Evolutionary conservation across 352 stramenopile genomes (phyloP).

Genomic region (Phytopythium mirpurense): DNA sequence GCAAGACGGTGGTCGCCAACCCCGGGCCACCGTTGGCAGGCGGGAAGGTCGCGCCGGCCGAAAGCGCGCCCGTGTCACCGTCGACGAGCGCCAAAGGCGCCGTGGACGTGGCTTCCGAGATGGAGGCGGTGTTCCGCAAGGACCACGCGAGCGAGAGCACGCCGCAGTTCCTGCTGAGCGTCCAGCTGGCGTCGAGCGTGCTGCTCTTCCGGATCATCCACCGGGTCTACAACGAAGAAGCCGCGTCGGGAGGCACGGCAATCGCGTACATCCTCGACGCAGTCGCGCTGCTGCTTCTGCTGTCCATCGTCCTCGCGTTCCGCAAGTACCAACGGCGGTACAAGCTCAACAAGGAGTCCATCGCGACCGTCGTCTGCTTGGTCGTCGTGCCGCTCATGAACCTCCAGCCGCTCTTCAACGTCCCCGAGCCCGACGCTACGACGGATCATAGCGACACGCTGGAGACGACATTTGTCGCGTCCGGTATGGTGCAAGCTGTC

Average conservation of each 20-base stretch:
- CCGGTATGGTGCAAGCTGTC: conserved; percentile 47
- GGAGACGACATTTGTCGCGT: conserved; percentile 29
- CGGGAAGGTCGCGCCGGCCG: neutral
- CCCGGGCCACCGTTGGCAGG: neutral
- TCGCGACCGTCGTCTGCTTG: conserved; percentile 20
- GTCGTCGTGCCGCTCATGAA: conserved; percentile 35
- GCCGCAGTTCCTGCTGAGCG: conserved; percentile 39
- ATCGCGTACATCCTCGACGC: conserved; percentile 36
- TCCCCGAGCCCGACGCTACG: neutral
- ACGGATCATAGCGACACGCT: conserved; percentile 5
- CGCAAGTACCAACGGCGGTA: conserved; percentile 25
- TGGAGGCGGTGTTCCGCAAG: conserved; percentile 45
- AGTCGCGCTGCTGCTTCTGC: conserved; percentile 14
- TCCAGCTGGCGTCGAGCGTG: conserved; percentile 28
- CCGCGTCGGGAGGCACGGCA: conserved; percentile 11
- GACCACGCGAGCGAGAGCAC: conserved; percentile 48
- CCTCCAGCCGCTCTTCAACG: conserved; percentile 31
- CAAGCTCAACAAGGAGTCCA: conserved; percentile 28
- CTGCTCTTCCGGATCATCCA: conserved; percentile 33
- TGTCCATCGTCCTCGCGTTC: conserved; percentile 24
- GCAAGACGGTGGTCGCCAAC: conserved; percentile 12
- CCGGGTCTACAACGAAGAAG: conserved; percentile 31
- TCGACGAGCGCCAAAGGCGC: conserved; percentile 30
- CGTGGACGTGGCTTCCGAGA: conserved; percentile 36
- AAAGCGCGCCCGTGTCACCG: neutral